These are phyloP conservation scores for Trichoderma endophyticum DNA, from an alignment of 2,329 filamentous ascomycete genomes.

Conservation along the genomic window DNA sequence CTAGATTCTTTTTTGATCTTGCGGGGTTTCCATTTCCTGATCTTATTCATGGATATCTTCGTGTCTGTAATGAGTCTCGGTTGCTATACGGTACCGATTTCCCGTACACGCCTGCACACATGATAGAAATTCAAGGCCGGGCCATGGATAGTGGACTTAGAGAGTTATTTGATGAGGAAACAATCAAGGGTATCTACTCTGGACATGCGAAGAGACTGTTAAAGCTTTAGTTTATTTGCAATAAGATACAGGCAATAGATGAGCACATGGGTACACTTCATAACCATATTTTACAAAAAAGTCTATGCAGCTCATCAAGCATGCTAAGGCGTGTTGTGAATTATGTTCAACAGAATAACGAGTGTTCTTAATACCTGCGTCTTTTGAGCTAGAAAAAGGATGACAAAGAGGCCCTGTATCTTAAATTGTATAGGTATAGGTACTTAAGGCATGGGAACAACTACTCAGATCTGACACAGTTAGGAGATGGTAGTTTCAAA, in stretches of 20 bases:
- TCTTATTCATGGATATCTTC: conserved; percentile 47
- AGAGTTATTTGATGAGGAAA: conserved; percentile 13
- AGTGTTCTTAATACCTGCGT: too few relatives aligned
- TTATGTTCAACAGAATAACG: neutral
- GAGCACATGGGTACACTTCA: neutral
- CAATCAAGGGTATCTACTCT: neutral
- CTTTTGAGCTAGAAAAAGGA: neutral
- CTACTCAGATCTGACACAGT: neutral
- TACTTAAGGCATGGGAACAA: neutral
- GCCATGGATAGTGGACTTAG: conserved; percentile 6
- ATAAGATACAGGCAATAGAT: neutral
- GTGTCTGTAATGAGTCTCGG: conserved; percentile 39
- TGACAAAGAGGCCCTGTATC: neutral
- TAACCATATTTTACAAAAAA: neutral
- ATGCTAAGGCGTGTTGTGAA: neutral
- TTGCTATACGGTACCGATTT: conserved; percentile 54
- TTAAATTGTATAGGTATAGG: neutral
- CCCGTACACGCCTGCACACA: conserved; percentile 42
- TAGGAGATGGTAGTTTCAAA: neutral
- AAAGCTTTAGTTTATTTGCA: neutral
- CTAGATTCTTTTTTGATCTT: conserved; percentile 51
- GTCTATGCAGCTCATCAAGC: too few relatives aligned
- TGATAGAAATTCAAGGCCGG: neutral
- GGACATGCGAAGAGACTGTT: conserved; percentile 3
- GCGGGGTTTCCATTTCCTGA: conserved; percentile 49